Evolutionary conservation across 331 rosid species (phyloP).

Genomic region (Stylosanthes scabra): DNA sequence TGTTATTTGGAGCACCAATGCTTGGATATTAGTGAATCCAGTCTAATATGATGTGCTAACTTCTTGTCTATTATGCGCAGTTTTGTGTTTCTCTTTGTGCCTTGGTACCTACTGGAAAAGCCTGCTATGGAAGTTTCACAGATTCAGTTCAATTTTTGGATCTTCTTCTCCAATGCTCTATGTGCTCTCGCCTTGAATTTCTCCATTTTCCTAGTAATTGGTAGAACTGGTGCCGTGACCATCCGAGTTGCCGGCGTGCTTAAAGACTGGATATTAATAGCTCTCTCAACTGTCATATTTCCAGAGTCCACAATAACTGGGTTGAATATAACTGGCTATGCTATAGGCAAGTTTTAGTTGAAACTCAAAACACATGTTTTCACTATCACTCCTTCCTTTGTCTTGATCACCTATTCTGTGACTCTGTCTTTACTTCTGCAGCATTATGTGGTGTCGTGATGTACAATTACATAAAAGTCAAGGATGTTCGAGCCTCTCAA

Average conservation of each 20-base stretch:
- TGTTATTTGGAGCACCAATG: slow-evolving; percentile 10
- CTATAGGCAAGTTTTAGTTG: slow-evolving; percentile 63
- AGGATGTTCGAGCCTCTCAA: slow-evolving; percentile 89
- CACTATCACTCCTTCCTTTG: not conserved
- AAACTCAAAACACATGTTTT: slow-evolving; percentile 11
- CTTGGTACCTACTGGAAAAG: slow-evolving; percentile 93
- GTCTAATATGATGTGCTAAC: slow-evolving; percentile 35
- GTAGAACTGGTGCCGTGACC: slow-evolving; percentile 98
- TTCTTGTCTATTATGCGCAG: slow-evolving; percentile 53
- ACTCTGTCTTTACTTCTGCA: slow-evolving; percentile 46
- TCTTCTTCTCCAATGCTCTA: slow-evolving; percentile 89
- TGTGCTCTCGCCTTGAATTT: slow-evolving; percentile 95
- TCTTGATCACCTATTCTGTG: slow-evolving; percentile 5
- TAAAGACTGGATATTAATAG: slow-evolving; percentile 96
- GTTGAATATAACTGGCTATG: slow-evolving; percentile 92
- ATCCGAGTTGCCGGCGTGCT: slow-evolving; percentile 95
- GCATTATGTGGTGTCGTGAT: slow-evolving; percentile 89
- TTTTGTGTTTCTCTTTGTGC: slow-evolving; percentile 84
- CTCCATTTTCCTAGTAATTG: slow-evolving; percentile 94
- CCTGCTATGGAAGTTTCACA: slow-evolving; percentile 81
- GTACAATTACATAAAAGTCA: slow-evolving; percentile 92
- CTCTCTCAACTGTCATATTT: slow-evolving; percentile 93
- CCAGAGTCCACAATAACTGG: slow-evolving; percentile 95
- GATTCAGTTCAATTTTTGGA: slow-evolving; percentile 93
- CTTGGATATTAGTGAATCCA: slow-evolving; percentile 5